A percentile compares a stretch with the other conserved stretches of the same genome.
These are phyloP conservation scores for Wickerhamiella slavikovae DNA, from an alignment of 805 yeast species.

Conservation along the genomic window DNA sequence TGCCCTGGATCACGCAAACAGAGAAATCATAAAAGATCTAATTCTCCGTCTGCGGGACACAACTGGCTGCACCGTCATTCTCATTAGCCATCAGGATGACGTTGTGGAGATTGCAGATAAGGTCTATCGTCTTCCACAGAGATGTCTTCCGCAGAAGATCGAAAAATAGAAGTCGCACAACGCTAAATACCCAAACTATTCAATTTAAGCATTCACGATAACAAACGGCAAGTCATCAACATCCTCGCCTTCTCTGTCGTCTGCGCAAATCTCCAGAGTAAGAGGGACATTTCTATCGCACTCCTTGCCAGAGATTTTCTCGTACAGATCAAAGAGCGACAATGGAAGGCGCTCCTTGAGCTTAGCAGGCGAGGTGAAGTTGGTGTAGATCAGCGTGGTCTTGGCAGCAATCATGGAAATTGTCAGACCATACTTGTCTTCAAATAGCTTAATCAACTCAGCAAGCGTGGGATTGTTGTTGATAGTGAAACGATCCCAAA, in stretches of 20 bases:
- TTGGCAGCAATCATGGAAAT: constrained; percentile 85
- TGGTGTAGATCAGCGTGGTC: constrained; percentile 74
- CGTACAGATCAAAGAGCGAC: constrained; percentile 56
- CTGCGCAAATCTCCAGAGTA: constrained; percentile 78
- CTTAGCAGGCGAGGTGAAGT: constrained; percentile 85
- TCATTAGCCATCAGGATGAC: constrained; percentile 56
- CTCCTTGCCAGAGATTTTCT: constrained; percentile 69
- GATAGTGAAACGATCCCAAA: constrained; percentile 61
- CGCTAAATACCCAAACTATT: no score
- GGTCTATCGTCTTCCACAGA: constrained; percentile 17
- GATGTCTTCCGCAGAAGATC: no score
- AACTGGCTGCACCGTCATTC: constrained; percentile 28
- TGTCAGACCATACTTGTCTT: constrained; percentile 64
- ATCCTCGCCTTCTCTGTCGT: constrained; percentile 82
- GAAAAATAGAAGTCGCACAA: no score
- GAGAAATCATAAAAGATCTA: constrained; percentile 28
- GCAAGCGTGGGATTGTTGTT: constrained; percentile 28
- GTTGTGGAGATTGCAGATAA: constrained; percentile 40
- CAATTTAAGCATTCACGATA: constrained; percentile 25
- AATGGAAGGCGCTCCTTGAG: constrained; percentile 51
- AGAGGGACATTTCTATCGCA: no score
- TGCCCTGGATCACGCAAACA: constrained; percentile 51
- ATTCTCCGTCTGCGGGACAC: constrained; percentile 19
- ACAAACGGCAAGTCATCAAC: constrained; percentile 79
- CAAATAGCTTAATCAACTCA: constrained; percentile 53